phyloP scores from a whole-genome alignment of 2,329 filamentous ascomycete species.

The Neonectria magnoliae region DNA sequence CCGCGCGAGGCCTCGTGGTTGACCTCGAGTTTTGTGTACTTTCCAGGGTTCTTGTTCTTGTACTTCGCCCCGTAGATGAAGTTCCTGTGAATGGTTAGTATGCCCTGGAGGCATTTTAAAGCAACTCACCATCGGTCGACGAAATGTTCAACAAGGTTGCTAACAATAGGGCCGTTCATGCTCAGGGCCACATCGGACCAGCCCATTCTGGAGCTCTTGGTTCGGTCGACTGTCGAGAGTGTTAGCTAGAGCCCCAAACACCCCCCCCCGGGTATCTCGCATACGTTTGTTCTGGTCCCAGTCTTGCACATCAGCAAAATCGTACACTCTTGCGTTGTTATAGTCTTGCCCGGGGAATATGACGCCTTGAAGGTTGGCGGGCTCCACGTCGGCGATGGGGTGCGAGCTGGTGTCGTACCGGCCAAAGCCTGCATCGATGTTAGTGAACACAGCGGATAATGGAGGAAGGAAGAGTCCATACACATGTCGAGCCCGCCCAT shows the following conservation, averaged over 20 bases:
- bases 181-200: conserved; percentile 90
- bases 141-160: conserved; percentile 82
- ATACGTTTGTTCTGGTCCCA: conserved; percentile 84
- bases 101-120: conserved; percentile 10
- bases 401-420: conserved; percentile 89
- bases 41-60: conserved; percentile 58
- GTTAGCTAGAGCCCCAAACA: neutral
- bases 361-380: conserved; percentile 77
- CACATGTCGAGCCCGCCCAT: conserved; percentile 93
- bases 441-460: conserved; percentile 21
- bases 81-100: conserved; percentile 62
- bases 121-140: conserved; percentile 76
- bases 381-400: conserved; percentile 85
- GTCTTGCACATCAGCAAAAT: conserved; percentile 80
- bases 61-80: conserved; percentile 91
- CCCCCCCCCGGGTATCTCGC: conserved; percentile 22
- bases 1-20: conserved; percentile 13
- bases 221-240: conserved; percentile 70
- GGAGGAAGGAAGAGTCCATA: conserved; percentile 42
- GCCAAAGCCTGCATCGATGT: conserved; percentile 69
- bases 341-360: conserved; percentile 92
- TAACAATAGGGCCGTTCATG: conserved; percentile 77
- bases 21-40: conserved; percentile 54
- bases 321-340: conserved; percentile 87
- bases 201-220: conserved; percentile 84